These are phyloP conservation scores for Hygrophila difformis DNA, from an alignment of 257 asterid species.

Conservation along the genomic window DNA sequence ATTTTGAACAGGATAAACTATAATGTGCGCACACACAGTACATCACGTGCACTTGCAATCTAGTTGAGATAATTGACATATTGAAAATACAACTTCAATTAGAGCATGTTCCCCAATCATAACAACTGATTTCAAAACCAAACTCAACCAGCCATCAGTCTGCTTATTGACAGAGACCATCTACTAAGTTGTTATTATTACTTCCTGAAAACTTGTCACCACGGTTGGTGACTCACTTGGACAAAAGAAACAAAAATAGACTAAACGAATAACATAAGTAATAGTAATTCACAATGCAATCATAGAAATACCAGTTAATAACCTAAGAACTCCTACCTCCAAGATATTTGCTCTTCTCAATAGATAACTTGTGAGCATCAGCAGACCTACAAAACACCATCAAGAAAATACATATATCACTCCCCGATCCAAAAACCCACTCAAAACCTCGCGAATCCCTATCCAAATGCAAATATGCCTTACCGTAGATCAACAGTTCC, in stretches of 20 bases:
- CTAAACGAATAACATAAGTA: too few species aligned
- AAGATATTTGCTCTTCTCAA: slow-evolving; percentile 97
- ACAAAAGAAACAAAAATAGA: too few species aligned
- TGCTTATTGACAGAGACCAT: too few species aligned
- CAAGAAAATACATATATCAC: slow-evolving; percentile 4
- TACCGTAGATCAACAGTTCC: slow-evolving; percentile 74
- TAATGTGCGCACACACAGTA: too few species aligned
- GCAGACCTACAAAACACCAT: slow-evolving; percentile 48
- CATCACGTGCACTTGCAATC: background rate
- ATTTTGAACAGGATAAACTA: too few species aligned
- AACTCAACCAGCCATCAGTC: too few species aligned
- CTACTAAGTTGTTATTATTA: too few species aligned
- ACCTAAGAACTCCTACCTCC: slow-evolving; percentile 56
- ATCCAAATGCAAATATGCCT: slow-evolving; percentile 10
- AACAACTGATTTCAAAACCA: too few species aligned
- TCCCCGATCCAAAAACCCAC: slow-evolving; percentile 4
- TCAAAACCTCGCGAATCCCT: background rate
- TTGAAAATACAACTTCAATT: background rate
- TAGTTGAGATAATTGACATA: slow-evolving; percentile 1
- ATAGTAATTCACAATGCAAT: too few species aligned
- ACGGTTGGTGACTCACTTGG: too few species aligned
- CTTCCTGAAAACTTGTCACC: too few species aligned
- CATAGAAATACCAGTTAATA: background rate
- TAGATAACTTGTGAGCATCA: slow-evolving; percentile 90
- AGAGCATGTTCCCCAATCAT: slow-evolving; percentile 2